Conservation (phyloP, 257 asterid genomes). For the Przewalskia tangutica region DNA sequence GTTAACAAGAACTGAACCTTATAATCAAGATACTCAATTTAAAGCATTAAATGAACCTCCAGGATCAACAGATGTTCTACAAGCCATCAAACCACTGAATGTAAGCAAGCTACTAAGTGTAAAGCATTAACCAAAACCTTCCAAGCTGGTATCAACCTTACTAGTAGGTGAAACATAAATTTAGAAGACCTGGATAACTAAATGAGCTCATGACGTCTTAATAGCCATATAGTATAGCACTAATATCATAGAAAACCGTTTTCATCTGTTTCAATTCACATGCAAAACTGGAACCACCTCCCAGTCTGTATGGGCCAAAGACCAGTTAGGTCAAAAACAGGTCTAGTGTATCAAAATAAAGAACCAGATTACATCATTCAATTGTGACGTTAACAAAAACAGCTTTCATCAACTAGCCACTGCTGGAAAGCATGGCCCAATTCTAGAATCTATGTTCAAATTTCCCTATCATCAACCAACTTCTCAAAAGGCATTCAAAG, state of each 20-base stretch:
- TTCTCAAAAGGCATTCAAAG: background rate
- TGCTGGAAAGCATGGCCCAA: background rate
- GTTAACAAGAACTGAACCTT: background rate
- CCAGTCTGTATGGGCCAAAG: background rate
- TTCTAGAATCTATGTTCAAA: background rate
- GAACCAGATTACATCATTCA: background rate
- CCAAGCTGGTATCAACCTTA: too few species aligned
- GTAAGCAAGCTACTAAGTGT: too few species aligned
- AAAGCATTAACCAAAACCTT: too few species aligned
- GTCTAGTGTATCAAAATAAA: background rate
- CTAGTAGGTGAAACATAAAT: background rate
- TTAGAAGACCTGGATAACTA: background rate
- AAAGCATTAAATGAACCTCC: background rate
- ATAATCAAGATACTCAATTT: background rate
- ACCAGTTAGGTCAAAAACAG: background rate
- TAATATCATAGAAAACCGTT: background rate
- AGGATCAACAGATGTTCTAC: background rate
- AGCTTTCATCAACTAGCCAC: background rate
- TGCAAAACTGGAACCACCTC: background rate
- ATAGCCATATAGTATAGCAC: background rate
- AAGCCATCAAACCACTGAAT: background rate
- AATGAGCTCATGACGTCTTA: background rate
- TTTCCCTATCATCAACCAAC: background rate
- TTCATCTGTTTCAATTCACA: background rate
- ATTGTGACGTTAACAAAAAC: background rate